Conservation (phyloP, 441 rosid species). For the Populus hybrid region DNA sequence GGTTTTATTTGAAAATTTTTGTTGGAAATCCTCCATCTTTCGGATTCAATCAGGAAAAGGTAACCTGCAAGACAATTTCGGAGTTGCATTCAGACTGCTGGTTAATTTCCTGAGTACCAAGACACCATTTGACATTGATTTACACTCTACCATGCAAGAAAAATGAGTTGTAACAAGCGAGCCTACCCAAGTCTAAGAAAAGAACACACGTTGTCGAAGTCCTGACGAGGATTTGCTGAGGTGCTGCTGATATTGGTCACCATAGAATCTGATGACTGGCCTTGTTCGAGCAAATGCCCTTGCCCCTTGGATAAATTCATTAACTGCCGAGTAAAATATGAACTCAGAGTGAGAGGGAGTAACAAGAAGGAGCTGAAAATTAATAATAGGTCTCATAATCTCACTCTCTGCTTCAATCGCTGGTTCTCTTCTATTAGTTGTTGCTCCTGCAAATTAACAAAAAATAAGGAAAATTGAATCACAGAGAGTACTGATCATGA, state of each 20-base stretch:
- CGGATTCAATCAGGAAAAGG: conserved; percentile 21
- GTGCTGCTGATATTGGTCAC: conserved; percentile 8
- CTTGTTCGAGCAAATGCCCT: conserved; percentile 8
- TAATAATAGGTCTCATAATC: not conserved
- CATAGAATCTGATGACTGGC: conserved; percentile 18
- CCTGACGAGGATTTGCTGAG: conserved; percentile 18
- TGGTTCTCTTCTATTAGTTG: conserved; percentile 28
- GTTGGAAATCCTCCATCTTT: not conserved
- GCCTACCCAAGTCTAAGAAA: conserved; percentile 43
- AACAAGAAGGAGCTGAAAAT: not conserved
- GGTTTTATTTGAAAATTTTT: not conserved
- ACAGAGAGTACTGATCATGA: too few relatives aligned
- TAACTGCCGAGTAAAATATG: conserved; percentile 17
- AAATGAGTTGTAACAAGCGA: not conserved
- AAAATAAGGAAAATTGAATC: not conserved
- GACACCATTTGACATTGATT: not conserved
- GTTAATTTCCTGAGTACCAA: not conserved
- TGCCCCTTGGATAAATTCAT: not conserved
- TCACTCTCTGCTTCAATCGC: conserved; percentile 27
- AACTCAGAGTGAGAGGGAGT: not conserved
- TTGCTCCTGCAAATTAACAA: conserved; percentile 22
- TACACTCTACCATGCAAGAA: not conserved
- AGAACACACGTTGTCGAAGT: conserved; percentile 11
- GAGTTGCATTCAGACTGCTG: not conserved
- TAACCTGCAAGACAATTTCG: conserved; percentile 26